Evolutionary conservation across 768 basidiomycete genomes (phyloP).

Genomic region (Lactarius sp.): DNA sequence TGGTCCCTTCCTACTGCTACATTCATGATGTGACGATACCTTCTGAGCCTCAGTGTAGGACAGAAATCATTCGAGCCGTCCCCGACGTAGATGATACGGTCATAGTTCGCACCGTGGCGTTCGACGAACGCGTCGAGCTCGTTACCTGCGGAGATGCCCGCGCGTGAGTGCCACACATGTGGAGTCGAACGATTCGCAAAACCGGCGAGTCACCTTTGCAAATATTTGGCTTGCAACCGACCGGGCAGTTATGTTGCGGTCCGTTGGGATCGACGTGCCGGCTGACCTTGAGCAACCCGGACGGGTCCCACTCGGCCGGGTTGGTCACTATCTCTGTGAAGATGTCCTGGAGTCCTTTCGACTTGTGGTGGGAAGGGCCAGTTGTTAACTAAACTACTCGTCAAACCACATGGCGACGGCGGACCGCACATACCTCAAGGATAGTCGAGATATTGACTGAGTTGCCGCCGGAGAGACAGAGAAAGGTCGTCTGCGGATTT

Average conservation of each 20-base stretch:
- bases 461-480: conserved; percentile 94
- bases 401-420: neutral
- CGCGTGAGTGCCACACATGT: neutral
- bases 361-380: conserved; percentile 37
- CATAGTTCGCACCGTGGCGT: conserved; percentile 54
- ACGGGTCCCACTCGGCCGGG: conserved; percentile 75
- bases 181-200: neutral
- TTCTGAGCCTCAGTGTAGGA: conserved; percentile 75
- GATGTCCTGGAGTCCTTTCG: conserved; percentile 63
- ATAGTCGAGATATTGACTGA: conserved; percentile 87
- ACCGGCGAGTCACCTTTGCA: conserved; percentile 59
- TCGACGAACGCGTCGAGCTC: conserved; percentile 82
- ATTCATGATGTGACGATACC: conserved; percentile 38
- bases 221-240: conserved; percentile 96
- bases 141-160: conserved; percentile 52
- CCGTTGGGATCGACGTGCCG: conserved; percentile 71
- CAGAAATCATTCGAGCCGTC: conserved; percentile 97
- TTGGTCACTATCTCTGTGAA: conserved; percentile 91
- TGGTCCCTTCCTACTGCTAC: neutral
- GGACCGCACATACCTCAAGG: conserved; percentile 50
- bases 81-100: conserved; percentile 85
- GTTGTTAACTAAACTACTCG: neutral
- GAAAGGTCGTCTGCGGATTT: conserved; percentile 64
- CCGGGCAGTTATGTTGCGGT: conserved; percentile 74
- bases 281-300: conserved; percentile 67